These are phyloP conservation scores for Blakeslea trispora DNA, from an alignment of 371 early-diverging fungal species.

Conservation along the genomic window DNA sequence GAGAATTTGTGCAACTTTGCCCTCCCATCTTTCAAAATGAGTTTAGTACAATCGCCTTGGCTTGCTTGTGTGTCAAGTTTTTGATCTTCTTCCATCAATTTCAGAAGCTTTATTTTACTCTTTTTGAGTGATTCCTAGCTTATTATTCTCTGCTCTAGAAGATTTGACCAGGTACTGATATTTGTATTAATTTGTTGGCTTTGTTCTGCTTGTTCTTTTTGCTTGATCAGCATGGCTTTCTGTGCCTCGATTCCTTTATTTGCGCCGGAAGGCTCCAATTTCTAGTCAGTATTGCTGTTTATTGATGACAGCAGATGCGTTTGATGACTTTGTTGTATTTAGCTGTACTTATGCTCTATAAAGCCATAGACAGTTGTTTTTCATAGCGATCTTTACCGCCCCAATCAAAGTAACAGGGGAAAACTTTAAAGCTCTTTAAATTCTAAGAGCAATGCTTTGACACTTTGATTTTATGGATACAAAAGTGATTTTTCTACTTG, in stretches of 20 bases:
- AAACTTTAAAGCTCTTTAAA: no score
- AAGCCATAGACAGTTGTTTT: no score
- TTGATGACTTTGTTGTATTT: no score
- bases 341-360: no score
- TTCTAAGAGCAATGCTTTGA: no score
- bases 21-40: conserved; percentile 17
- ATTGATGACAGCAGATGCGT: conserved; percentile 33
- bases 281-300: conserved; percentile 33
- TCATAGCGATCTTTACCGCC: no score
- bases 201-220: conserved; percentile 54
- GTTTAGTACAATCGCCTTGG: conserved; percentile 15
- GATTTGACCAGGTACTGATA: conserved; percentile 21
- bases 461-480: no score
- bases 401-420: no score
- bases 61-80: conserved; percentile 63
- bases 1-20: conserved; percentile 42
- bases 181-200: conserved; percentile 31
- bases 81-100: conserved; percentile 78
- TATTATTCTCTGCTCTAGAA: conserved; percentile 53
- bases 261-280: conserved; percentile 35
- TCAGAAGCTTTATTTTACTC: conserved; percentile 70
- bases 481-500: no score
- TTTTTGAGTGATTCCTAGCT: conserved; percentile 66
- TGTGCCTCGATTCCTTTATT: conserved; percentile 39
- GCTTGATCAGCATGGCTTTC: conserved; percentile 43